These are phyloP conservation scores for Polyporus arcularius DNA, from an alignment of 768 basidiomycete genomes.

Conservation along the genomic window DNA sequence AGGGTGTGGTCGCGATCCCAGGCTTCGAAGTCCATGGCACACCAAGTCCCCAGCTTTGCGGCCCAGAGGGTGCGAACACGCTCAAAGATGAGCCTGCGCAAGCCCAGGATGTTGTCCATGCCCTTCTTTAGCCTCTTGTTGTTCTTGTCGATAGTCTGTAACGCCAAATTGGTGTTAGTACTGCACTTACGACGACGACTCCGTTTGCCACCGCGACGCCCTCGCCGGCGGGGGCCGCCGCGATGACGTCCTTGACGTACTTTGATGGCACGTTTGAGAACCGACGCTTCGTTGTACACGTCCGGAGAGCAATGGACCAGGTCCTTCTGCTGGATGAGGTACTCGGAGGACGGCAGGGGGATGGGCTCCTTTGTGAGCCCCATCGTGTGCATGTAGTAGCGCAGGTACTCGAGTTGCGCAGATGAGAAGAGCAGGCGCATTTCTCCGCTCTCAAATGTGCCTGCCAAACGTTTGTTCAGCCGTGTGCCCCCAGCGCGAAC, in stretches of 20 bases:
- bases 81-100: conserved; percentile 68
- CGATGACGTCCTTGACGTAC: conserved; percentile 34
- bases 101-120: conserved; percentile 51
- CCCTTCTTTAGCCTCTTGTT: conserved; percentile 73
- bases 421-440: conserved; percentile 81
- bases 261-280: conserved; percentile 62
- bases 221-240: neutral
- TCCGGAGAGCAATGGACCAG: conserved; percentile 61
- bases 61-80: conserved; percentile 64
- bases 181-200: neutral
- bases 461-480: conserved; percentile 33
- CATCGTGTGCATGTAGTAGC: conserved; percentile 83
- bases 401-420: conserved; percentile 80
- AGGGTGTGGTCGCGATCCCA: conserved; percentile 78
- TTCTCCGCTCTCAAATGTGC: conserved; percentile 71
- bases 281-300: conserved; percentile 52
- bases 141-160: conserved; percentile 73
- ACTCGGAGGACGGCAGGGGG: conserved; percentile 78
- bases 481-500: neutral
- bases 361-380: conserved; percentile 62
- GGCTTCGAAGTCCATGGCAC: conserved; percentile 78
- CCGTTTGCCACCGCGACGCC: neutral
- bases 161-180: neutral
- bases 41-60: conserved; percentile 68
- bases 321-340: conserved; percentile 61